Base-by-base conservation (phyloP, 176 grass and related monocot species). In the Ananas comosus region DNA sequence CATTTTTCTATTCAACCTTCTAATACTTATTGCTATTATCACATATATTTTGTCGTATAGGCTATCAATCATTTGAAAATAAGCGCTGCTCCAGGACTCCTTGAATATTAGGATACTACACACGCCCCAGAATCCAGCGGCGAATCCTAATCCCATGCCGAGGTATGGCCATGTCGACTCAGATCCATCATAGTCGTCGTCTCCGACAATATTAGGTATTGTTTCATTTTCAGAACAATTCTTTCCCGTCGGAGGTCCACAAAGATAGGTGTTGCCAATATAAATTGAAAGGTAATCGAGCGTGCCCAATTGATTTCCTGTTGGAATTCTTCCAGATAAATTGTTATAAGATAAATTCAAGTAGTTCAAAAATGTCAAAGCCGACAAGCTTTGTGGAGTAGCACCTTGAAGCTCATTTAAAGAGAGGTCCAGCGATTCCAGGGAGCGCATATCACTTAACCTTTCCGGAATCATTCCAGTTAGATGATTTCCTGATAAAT, bases 301-400 rank as follows among this genome's bases (percentile, higher is more conserved):
- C 3, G 73, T 75, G 4, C 51, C 13, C 59, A 75, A 64, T 75
- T 75, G 73, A 53, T 66, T 48, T 12, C 74, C 68, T 4, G 63
- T 1, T 17, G 80, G 80, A 12, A 83, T 72, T 33, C 21, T 78
- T 49, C 80, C 80, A 1, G 50, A 67, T 47, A 83, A 64, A 77
- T 77, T 53, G 27, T 83, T 83, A 27, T 57, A 78, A 14, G 80
- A 83, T 10, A 83, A 21, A 11, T 83, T 83, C 16, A 83, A 14
- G 63, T 61, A 16, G 25, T 27, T 67, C 10, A 59, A 59, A 59
- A 59, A 59, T 21, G 56, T 59, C 13, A 59, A 21, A 0, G 6
- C 10, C 19, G 56, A 21, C 19, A 59, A 59, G 0, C n/a, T 59
- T 59, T 1, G 10, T 59, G 56, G 56, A 21, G 21, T 59, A 21